Conservation (phyloP, 179 eudicot genomes). For the Beta macrorhiza region DNA sequence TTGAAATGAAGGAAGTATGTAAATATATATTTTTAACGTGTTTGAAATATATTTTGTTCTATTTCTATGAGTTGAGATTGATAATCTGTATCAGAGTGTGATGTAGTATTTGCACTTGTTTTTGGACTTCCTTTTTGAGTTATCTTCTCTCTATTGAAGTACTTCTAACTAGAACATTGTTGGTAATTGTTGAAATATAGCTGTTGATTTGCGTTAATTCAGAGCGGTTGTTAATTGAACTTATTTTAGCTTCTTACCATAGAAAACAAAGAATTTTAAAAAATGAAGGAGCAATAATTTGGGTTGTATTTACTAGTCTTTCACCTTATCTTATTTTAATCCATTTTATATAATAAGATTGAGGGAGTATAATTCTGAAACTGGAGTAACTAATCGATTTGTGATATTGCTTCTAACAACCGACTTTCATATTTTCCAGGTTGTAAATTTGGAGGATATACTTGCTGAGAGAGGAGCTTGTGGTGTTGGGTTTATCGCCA, state of each 20-base stretch:
- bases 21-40: too few species aligned
- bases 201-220: background rate
- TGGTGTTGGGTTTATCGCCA: conserved; percentile 98
- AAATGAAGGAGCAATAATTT: background rate
- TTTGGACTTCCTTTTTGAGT: background rate
- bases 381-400: background rate
- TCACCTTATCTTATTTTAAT: background rate
- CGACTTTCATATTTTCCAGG: conserved; percentile 48
- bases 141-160: background rate
- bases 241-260: background rate
- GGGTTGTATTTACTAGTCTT: background rate
- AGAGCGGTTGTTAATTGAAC: background rate
- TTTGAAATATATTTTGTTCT: background rate
- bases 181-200: background rate
- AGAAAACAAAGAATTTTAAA: too few species aligned
- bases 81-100: background rate
- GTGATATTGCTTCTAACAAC: background rate
- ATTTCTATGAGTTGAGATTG: background rate
- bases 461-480: conserved; percentile 91
- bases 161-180: background rate
- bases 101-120: background rate
- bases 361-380: background rate
- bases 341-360: background rate
- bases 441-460: conserved; percentile 84
- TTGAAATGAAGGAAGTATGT: too few species aligned